Conservation (phyloP, 441 rosid genomes). For the Brassica balearica region DNA sequence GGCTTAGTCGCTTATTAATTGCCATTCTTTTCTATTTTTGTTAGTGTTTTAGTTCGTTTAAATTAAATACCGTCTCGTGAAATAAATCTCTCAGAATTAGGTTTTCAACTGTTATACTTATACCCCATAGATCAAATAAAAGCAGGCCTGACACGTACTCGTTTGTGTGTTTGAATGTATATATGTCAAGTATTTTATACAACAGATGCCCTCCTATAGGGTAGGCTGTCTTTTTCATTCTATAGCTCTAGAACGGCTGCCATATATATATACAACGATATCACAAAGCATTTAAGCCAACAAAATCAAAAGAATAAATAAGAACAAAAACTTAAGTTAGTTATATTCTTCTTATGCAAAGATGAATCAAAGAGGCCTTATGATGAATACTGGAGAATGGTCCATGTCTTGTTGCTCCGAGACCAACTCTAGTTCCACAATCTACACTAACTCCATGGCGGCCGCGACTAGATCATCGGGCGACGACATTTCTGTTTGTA, state of each 20-base stretch:
- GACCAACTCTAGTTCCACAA: slow-evolving; percentile 21
- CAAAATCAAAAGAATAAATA: neutral
- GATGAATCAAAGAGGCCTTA: slow-evolving; percentile 28
- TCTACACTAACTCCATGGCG: slow-evolving; percentile 29
- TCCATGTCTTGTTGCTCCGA: slow-evolving; percentile 35
- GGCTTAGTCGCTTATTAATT: neutral
- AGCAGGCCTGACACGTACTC: neutral
- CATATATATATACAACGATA: slow-evolving; percentile 29
- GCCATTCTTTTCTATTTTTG: neutral
- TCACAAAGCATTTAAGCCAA: slow-evolving; percentile 10
- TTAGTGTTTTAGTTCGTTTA: neutral
- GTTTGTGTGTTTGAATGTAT: slow-evolving; percentile 10
- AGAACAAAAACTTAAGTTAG: slow-evolving; percentile 20
- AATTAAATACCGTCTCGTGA: neutral
- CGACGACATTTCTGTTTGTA: slow-evolving; percentile 26
- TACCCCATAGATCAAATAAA: neutral
- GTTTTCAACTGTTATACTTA: neutral
- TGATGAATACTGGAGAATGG: slow-evolving; percentile 21
- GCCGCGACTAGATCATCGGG: slow-evolving; percentile 18
- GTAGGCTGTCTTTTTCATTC: slow-evolving; percentile 37
- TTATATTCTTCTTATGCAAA: slow-evolving; percentile 11
- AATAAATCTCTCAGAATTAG: neutral
- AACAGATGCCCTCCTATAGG: slow-evolving; percentile 22
- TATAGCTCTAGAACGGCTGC: neutral
- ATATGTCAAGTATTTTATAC: slow-evolving; percentile 30